phyloP scores from a whole-genome alignment of 2,329 filamentous ascomycete species.

The Apiospora phragmitis region DNA sequence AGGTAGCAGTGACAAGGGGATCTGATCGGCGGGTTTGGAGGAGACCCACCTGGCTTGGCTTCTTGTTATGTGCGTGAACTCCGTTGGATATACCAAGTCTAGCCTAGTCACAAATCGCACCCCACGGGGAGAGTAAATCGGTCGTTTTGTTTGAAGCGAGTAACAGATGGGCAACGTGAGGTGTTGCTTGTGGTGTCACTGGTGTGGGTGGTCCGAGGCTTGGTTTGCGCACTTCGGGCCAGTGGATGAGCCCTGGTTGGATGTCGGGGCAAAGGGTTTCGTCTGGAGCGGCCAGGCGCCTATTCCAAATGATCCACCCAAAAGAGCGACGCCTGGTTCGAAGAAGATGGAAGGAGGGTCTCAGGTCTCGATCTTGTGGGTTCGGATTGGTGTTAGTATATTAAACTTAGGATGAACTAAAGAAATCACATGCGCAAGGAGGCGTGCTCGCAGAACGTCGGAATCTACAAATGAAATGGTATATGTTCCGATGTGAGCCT shows the following conservation, averaged over 20 bases:
- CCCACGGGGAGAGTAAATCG: not conserved
- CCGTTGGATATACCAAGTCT: not conserved
- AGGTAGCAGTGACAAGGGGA: not conserved
- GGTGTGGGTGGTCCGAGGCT: not conserved
- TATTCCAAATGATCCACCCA: constrained; percentile 12
- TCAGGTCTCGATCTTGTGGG: not conserved
- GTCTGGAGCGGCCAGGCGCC: constrained; percentile 12
- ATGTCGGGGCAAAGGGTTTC: constrained; percentile 28
- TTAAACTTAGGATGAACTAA: not conserved
- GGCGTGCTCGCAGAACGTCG: not conserved
- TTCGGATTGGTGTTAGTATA: not conserved
- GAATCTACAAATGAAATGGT: not conserved
- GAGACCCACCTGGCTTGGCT: not conserved
- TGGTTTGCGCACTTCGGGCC: constrained; percentile 25
- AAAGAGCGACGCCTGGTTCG: not conserved
- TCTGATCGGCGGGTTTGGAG: not conserved
- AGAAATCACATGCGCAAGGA: not conserved
- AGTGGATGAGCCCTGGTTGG: constrained; percentile 35
- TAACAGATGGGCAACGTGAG: not conserved
- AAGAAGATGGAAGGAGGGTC: not conserved
- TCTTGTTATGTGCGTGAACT: not conserved
- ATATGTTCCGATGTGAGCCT: not conserved
- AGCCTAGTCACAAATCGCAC: not conserved
- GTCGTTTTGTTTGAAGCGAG: not conserved
- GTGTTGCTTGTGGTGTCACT: not conserved